Base-by-base conservation (phyloP, 352 stramenopile species). In the Phytophthora pistaciae region DNA sequence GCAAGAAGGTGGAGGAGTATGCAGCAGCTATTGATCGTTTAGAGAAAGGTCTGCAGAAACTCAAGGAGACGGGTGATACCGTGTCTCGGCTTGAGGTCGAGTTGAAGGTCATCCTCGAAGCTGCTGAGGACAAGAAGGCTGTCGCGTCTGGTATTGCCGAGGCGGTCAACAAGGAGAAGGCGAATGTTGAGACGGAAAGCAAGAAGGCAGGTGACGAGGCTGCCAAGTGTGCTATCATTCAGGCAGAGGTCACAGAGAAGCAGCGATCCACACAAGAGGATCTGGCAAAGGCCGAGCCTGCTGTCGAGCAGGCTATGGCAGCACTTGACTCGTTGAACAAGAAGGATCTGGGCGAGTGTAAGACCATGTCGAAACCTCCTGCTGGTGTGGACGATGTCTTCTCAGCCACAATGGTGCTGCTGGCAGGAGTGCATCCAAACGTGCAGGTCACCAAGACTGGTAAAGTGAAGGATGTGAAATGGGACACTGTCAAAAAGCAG, bases 401-500 rank as follows among this genome's bases (percentile, higher is more conserved):
- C 44, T 91, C 83, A 10, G 90, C 90, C 7, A 96, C 88, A 8
- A 99, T 98, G 96, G 91, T 98, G 36, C 81, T 98, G 25, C 83
- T 99, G 44, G 95, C 97, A 14, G 95, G 94, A 50, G 95, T 99
- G 29, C 95, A 99, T 59, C 95, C 96, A 3, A 97, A 96, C 59
- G 84, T 99, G 4, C 84, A 97, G 61, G 78, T 98, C 7, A 94
- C 94, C 21, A 99, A 99, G 77, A 97, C 89, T 23, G 96, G 90
- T 50, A 99, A 99, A 74, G 95, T 98, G 21, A 99, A 99, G 70
- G 95, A 99, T 66, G 90, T 93, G 60, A 96, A 94, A 65, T 99
- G 96, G 96, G 96, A 98, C 48, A 96, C 91, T 0, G 91, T 90
- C 44, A 99, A 99, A 78, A 98, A 99, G 66, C 86, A 98, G 66